Percentiles rank a stretch among this genome's conserved stretches.
Conservation (phyloP, 352 stramenopile genomes). For the Phytophthora niederhauseri region DNA sequence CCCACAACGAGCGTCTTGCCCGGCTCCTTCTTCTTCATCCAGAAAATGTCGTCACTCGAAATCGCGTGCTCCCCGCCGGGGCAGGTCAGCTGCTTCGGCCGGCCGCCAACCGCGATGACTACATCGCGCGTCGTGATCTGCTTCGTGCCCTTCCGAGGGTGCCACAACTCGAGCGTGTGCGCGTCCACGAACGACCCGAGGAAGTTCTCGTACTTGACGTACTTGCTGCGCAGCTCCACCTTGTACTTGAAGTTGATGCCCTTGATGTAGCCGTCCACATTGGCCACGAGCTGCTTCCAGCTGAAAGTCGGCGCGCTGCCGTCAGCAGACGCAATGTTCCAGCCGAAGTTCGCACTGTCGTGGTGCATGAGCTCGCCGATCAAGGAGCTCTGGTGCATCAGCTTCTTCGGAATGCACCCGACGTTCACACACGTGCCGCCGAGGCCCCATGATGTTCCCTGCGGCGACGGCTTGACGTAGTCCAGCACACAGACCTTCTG, state of each 20-base stretch:
- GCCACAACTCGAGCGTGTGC: conserved; percentile 93
- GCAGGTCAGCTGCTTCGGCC: conserved; percentile 89
- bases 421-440: conserved; percentile 99
- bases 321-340: conserved; percentile 42
- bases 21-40: conserved; percentile 76
- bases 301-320: conserved; percentile 53
- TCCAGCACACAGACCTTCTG: conserved; percentile 97
- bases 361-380: conserved; percentile 90
- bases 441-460: conserved; percentile 91
- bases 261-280: conserved; percentile 98
- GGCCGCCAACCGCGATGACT: conserved; percentile 95
- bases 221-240: conserved; percentile 95
- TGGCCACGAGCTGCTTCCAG: conserved; percentile 93
- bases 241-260: conserved; percentile 99
- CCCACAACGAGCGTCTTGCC: conserved; percentile 98
- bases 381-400: conserved; percentile 97
- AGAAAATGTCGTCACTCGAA: conserved; percentile 91
- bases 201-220: conserved; percentile 95
- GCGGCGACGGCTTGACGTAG: conserved; percentile 93
- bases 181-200: conserved; percentile 93
- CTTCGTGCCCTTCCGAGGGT: conserved; percentile 90
- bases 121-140: conserved; percentile 93
- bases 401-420: conserved; percentile 99
- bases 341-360: conserved; percentile 91
- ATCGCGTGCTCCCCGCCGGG: conserved; percentile 94